Conservation (phyloP, 805 yeast genomes). For the Saccharomycopsis guyanensis region DNA sequence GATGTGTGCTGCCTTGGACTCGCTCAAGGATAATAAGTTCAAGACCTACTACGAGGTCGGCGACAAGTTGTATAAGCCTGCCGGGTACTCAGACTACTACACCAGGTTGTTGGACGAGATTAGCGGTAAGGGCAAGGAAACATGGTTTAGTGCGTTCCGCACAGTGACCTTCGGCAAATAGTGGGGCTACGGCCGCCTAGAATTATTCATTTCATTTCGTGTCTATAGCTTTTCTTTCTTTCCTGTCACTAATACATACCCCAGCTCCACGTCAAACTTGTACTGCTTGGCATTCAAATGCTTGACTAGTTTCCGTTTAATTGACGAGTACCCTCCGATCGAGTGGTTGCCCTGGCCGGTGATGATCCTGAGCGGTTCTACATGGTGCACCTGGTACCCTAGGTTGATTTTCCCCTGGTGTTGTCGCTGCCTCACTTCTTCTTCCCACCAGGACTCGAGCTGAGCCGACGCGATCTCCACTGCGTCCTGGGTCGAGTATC, state of each 20-base stretch:
- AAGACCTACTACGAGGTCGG: conserved; percentile 53
- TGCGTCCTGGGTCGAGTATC: conserved; percentile 42
- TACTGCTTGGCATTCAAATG: conserved; percentile 33
- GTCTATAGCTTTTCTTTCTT: conserved; percentile 21
- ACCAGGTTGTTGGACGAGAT: conserved; percentile 63
- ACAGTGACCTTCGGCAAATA: conserved; percentile 72
- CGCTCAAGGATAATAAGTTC: conserved; percentile 12
- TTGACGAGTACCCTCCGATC: conserved; percentile 43
- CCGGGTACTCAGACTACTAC: conserved; percentile 78
- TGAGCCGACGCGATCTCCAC: conserved; percentile 30
- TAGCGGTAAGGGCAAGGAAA: conserved; percentile 63
- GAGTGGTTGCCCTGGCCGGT: conserved; percentile 74
- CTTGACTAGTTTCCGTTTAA: conserved; percentile 36
- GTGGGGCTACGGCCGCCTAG: neutral
- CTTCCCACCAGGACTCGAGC: conserved; percentile 54
- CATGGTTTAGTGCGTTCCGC: conserved; percentile 54
- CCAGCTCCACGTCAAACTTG: conserved; percentile 39
- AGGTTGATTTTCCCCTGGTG: conserved; percentile 31
- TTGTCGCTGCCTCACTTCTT: conserved; percentile 41
- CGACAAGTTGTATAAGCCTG: conserved; percentile 65
- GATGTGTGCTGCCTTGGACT: conserved; percentile 31
- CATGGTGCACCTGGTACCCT: conserved; percentile 30
- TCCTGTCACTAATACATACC: conserved; percentile 40
- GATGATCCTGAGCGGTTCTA: conserved; percentile 39
- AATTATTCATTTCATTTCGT: neutral